Percentiles rank a stretch among this genome's conserved stretches.
phyloP scores from a whole-genome alignment of 2,329 filamentous ascomycete species.

The Simplicillium sp. region DNA sequence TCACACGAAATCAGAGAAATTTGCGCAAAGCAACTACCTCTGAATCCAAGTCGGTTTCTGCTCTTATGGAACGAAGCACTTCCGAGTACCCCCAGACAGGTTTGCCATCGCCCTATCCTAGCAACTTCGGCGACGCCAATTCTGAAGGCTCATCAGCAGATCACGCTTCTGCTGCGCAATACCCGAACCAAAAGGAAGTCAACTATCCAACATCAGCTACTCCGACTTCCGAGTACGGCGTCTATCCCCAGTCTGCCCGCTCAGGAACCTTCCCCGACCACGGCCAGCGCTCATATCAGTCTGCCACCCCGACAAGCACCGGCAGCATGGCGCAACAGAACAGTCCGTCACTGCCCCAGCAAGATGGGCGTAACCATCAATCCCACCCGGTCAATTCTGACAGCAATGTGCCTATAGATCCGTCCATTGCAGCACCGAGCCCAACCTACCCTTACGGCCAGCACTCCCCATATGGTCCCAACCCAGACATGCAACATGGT shows the following conservation, averaged over 20 bases:
- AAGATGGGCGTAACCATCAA: conserved; percentile 73
- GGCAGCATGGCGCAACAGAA: conserved; percentile 95
- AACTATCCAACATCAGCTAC: conserved; percentile 72
- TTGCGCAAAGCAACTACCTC: too few relatives aligned
- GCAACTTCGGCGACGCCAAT: conserved; percentile 56
- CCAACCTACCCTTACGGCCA: conserved; percentile 77
- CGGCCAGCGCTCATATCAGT: conserved; percentile 75
- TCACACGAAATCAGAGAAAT: too few relatives aligned
- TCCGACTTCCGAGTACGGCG: conserved; percentile 80
- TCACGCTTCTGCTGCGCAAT: conserved; percentile 88
- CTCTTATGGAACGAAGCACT: conserved; percentile 51
- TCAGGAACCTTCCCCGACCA: conserved; percentile 83
- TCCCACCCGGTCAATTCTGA: conserved; percentile 80
- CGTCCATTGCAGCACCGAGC: conserved; percentile 87
- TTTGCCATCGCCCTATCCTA: conserved; percentile 68
- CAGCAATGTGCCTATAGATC: conserved; percentile 98
- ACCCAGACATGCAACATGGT: conserved; percentile 77
- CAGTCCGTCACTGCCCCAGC: conserved; percentile 91
- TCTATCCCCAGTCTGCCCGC: conserved; percentile 66
- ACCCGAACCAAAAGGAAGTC: conserved; percentile 73
- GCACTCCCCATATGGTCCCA: conserved; percentile 80
- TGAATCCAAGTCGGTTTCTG: neutral
- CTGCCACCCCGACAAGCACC: conserved; percentile 61
- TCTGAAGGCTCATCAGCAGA: conserved; percentile 86
- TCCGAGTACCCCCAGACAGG: conserved; percentile 79